Evolutionary conservation across 2,329 filamentous ascomycete genomes (phyloP).

Genomic region (Tolypocladium amazonense): DNA sequence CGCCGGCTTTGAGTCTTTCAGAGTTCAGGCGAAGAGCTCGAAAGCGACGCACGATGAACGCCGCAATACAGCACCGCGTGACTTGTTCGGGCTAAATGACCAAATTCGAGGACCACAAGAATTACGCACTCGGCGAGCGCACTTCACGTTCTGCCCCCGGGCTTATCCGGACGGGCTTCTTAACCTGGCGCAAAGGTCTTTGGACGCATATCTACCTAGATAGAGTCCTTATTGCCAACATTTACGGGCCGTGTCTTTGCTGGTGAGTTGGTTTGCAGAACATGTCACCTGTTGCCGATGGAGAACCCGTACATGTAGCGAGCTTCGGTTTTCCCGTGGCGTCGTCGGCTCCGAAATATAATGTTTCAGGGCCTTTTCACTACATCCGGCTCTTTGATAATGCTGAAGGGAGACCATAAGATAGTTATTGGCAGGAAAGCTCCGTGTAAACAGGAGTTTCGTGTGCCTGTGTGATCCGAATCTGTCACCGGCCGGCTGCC

Average conservation of each 20-base stretch:
- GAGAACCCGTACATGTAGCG: background rate
- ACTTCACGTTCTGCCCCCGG: no score
- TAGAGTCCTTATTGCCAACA: background rate
- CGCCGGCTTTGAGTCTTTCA: background rate
- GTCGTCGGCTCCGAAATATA: background rate
- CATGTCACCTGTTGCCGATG: background rate
- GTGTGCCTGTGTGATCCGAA: background rate
- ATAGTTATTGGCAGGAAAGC: background rate
- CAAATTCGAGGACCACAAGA: background rate
- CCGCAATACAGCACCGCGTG: background rate
- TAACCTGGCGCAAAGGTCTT: background rate
- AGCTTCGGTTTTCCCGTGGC: no score
- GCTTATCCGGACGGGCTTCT: background rate
- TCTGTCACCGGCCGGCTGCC: no score
- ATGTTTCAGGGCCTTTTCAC: background rate
- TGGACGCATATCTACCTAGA: background rate
- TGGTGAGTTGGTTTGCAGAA: background rate
- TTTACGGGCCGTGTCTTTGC: background rate
- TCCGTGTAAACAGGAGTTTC: background rate
- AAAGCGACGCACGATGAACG: background rate
- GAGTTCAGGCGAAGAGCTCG: background rate
- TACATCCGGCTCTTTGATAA: background rate
- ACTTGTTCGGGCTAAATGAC: background rate
- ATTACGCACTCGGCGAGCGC: background rate
- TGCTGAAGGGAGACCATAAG: background rate